Percentiles rank a stretch among this genome's conserved stretches.
phyloP scores from a whole-genome alignment of 768 basidiomycete genomes.

The Tricholoma sp. region DNA sequence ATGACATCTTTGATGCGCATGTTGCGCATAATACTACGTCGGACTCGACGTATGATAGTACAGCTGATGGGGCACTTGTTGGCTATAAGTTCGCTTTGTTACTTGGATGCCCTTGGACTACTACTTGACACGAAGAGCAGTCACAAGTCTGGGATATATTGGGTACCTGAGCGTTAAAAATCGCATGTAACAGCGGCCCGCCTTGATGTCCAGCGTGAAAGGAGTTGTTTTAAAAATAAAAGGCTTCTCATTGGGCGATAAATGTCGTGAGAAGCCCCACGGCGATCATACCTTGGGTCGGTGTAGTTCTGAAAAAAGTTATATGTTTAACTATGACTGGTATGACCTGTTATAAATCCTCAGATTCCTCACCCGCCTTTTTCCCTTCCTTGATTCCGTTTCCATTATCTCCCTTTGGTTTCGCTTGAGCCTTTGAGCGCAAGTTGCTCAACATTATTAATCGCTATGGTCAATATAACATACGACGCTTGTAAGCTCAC shows the following conservation, averaged over 20 bases:
- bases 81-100: no score
- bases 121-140: no score
- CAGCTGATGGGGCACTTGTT: no score
- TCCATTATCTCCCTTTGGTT: not conserved
- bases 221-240: no score
- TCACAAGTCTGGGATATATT: no score
- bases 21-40: not conserved
- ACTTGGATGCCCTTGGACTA: no score
- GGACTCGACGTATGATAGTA: no score
- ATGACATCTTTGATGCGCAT: not conserved
- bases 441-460: not conserved
- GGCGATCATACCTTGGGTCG: not conserved
- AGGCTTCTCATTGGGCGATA: conserved; percentile 1
- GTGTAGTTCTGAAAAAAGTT: not conserved
- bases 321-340: no score
- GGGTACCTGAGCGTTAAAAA: no score
- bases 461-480: conserved; percentile 27
- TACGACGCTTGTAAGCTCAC: conserved; percentile 23
- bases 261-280: not conserved
- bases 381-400: not conserved
- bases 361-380: not conserved
- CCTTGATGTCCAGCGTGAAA: no score
- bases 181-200: no score
- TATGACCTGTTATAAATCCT: not conserved
- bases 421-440: not conserved